Evolutionary conservation across 768 basidiomycete genomes (phyloP), one percentile per base, ranked within the genome.

Genomic region (Termitomyces sp.): DNA sequence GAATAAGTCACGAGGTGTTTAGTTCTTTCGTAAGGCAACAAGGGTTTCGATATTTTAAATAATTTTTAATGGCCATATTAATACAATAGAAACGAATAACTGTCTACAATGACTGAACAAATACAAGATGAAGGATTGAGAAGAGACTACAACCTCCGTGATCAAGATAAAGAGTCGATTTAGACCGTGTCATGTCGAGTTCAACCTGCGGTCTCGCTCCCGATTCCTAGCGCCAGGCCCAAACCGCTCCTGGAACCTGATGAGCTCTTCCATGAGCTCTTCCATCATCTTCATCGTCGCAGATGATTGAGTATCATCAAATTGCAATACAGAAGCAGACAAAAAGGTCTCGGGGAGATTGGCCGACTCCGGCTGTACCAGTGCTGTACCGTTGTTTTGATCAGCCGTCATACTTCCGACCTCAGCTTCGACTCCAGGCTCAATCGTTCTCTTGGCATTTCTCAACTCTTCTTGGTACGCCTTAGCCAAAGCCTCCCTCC

Each of bases 261-360:
- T 91, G 24, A 95, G 72, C 68, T 95, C 93, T 64, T 90, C 82
- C 85, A 93, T 93, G 10, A 96, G 74, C 62, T 89, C 90, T 66
- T 93, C 93, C 87, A 96, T 90, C 74, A 88, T 77, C 70, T 82
- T 85, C 82, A 90, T 88, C 40, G 87, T 87, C 14, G 55, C 62
- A n/a, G 61, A 56, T n/a, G 63, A 62, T 49, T 60, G 59, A 28
- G 56, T 56, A 37, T 58, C 57, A 46, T 59, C 57, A 15, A 55
- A 44, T 6, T 59, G 58, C 17, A 57, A 41, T 26, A 35, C n/a
- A 19, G 42, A 48, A 11, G 15, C 19, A 35, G 51, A 24, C 10
- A 53, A 8, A 34, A 45, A 6, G 38, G 32, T 10, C 21, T 52
- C 24, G 22, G 21, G 50, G 19, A 48, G 32, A 28, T 30, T 34